Evolutionary conservation across 2,329 filamentous ascomycete species (phyloP).

Genomic region (Colletotrichum incanum): DNA sequence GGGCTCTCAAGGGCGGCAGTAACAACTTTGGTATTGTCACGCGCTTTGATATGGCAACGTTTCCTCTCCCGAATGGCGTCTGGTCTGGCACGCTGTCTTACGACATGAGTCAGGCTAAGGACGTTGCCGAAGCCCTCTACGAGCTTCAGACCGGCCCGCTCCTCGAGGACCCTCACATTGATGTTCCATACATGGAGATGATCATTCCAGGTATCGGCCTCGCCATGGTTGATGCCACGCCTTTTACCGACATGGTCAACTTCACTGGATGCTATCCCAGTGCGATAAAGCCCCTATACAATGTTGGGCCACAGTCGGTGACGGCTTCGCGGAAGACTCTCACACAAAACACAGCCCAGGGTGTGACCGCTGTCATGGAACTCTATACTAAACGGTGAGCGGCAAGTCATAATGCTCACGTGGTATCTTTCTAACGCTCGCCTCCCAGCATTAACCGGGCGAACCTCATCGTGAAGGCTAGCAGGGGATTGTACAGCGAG

Average conservation of each 20-base stretch:
- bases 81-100: constrained; percentile 10
- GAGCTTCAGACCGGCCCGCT: constrained; percentile 46
- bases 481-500: neutral
- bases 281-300: neutral
- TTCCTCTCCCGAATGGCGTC: neutral
- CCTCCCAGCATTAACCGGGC: neutral
- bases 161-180: constrained; percentile 40
- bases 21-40: constrained; percentile 45
- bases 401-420: neutral
- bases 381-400: neutral
- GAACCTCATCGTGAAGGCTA: neutral
- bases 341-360: neutral
- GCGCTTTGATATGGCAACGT: constrained; percentile 15
- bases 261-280: neutral
- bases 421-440: neutral
- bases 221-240: neutral
- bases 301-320: neutral
- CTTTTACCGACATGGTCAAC: neutral
- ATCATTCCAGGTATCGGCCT: constrained; percentile 39
- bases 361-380: neutral
- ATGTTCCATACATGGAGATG: constrained; percentile 35
- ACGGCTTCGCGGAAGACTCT: neutral
- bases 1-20: constrained; percentile 40
- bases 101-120: constrained; percentile 29
- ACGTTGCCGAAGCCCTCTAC: constrained; percentile 38